phyloP scores from a whole-genome alignment of 352 stramenopile species.

The Aphanomyces invadans region DNA sequence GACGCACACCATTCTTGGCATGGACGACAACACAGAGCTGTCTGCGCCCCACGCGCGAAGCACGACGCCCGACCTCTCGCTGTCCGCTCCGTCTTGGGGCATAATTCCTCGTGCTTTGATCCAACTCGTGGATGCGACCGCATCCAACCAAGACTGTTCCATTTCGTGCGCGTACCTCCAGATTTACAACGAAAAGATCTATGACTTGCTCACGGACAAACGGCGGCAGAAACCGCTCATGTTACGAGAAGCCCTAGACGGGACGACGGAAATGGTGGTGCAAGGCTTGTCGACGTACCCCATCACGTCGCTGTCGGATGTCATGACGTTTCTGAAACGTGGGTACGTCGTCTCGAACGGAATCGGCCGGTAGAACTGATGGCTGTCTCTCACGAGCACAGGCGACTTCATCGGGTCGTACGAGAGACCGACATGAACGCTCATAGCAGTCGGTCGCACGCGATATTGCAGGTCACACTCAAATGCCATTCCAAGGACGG shows the following conservation, averaged over 20 bases:
- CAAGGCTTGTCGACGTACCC: slow-evolving; percentile 51
- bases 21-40: slow-evolving; percentile 27
- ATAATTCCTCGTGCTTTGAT: slow-evolving; percentile 71
- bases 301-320: slow-evolving; percentile 38
- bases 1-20: slow-evolving; percentile 88
- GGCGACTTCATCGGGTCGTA: slow-evolving; percentile 46
- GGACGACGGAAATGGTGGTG: slow-evolving; percentile 44
- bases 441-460: slow-evolving; percentile 83
- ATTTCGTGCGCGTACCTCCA: slow-evolving; percentile 86
- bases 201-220: slow-evolving; percentile 79
- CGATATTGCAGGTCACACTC: slow-evolving; percentile 87
- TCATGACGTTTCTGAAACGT: slow-evolving; percentile 43
- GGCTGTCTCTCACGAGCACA: too few relatives aligned
- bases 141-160: slow-evolving; percentile 29
- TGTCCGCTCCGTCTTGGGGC: slow-evolving; percentile 37
- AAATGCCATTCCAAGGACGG: slow-evolving; percentile 29
- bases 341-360: slow-evolving; percentile 27
- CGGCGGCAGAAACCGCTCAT: slow-evolving; percentile 58
- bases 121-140: slow-evolving; percentile 47
- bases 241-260: slow-evolving; percentile 54
- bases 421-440: slow-evolving; percentile 83
- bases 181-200: slow-evolving; percentile 93
- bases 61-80: background rate
- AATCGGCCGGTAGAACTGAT: too few relatives aligned
- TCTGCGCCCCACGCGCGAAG: background rate